Conservation (phyloP, 176 grass and related monocot species). For the Areca catechu region DNA sequence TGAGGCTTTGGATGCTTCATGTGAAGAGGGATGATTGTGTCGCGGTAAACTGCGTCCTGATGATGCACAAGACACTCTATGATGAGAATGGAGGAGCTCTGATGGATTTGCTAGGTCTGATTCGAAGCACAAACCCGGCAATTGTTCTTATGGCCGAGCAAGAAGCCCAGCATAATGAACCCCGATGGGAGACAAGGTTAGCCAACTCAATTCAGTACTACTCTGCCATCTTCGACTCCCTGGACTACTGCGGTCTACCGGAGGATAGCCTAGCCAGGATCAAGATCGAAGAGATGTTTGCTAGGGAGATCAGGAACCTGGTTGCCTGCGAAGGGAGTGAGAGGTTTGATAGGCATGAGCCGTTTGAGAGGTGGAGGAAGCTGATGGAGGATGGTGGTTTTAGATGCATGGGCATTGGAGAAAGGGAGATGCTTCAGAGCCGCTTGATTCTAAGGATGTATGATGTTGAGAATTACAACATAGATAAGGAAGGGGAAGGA, state of each 20-base stretch:
- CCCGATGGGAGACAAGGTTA: conserved; percentile 60
- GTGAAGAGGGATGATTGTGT: conserved; percentile 87
- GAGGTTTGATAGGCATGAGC: conserved; percentile 69
- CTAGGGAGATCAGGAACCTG: conserved; percentile 69
- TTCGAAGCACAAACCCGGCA: conserved; percentile 48
- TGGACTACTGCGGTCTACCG: conserved; percentile 32
- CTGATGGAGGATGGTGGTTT: conserved; percentile 82
- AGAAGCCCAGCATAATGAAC: conserved; percentile 43
- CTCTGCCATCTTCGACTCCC: conserved; percentile 57
- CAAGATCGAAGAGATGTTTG: conserved; percentile 89
- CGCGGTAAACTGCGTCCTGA: conserved; percentile 65
- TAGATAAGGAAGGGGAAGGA: conserved; percentile 36
- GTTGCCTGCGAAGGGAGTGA: conserved; percentile 71
- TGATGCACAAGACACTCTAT: conserved; percentile 59
- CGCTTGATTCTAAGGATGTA: conserved; percentile 88
- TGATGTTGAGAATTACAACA: conserved; percentile 41
- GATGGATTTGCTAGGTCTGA: conserved; percentile 55
- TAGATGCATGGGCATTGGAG: conserved; percentile 47
- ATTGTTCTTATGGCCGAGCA: conserved; percentile 75
- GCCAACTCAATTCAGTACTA: conserved; percentile 56
- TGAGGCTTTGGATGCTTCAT: conserved; percentile 97
- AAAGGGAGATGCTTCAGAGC: conserved; percentile 72
- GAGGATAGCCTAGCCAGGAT: conserved; percentile 39
- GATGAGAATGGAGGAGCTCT: conserved; percentile 47
- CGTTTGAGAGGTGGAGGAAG: conserved; percentile 44